Conservation (phyloP, 2,329 filamentous ascomycete genomes). For the Penicillium sclerotigenum region DNA sequence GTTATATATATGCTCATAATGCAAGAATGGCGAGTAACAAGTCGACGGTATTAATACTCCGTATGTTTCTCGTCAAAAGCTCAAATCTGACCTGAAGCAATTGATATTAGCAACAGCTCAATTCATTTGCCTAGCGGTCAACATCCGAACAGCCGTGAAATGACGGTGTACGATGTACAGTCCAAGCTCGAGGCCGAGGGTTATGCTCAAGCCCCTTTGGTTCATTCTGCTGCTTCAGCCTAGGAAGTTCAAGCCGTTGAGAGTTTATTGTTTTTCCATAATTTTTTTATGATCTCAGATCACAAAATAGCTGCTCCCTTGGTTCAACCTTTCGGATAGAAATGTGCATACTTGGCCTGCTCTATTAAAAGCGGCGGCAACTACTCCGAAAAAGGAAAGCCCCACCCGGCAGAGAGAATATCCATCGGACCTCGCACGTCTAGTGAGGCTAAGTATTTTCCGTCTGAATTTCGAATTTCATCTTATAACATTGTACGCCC, state of each 20-base stretch:
- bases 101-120: background rate
- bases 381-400: background rate
- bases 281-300: background rate
- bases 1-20: conserved; percentile 3
- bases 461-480: background rate
- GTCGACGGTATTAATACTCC: too few relatives aligned
- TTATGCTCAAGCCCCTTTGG: background rate
- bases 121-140: background rate
- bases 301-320: background rate
- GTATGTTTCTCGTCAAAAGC: background rate
- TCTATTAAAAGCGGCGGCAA: background rate
- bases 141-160: background rate
- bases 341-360: background rate
- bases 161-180: background rate
- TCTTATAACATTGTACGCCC: conserved; percentile 1
- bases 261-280: background rate
- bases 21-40: background rate
- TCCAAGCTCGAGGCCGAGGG: too few relatives aligned
- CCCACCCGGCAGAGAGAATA: background rate
- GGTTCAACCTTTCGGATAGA: background rate
- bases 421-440: background rate
- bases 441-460: background rate
- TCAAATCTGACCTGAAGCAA: background rate
- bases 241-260: background rate
- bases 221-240: background rate